These are phyloP conservation scores for Coleophoma cylindrospora DNA, from an alignment of 2,329 filamentous ascomycete genomes.

Conservation along the genomic window DNA sequence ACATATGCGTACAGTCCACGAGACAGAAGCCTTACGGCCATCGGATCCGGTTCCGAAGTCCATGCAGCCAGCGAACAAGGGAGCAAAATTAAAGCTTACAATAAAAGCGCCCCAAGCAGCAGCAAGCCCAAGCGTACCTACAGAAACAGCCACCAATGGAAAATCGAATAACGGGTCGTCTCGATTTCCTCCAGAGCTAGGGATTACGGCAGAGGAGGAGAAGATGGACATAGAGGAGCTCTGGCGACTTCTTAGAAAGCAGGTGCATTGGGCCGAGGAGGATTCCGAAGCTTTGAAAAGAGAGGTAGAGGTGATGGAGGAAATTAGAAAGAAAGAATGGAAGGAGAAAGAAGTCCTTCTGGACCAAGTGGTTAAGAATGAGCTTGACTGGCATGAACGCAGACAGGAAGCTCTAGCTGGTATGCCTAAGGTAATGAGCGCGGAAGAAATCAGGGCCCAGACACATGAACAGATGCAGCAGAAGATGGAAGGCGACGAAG, in stretches of 20 bases:
- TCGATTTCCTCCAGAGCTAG: conserved; percentile 37
- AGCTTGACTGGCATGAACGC: conserved; percentile 60
- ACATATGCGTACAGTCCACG: conserved; percentile 98
- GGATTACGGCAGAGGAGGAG: conserved; percentile 63
- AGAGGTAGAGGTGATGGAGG: conserved; percentile 64
- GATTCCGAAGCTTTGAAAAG: conserved; percentile 58
- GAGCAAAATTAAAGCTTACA: conserved; percentile 56
- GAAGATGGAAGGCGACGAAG: background rate
- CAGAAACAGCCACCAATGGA: conserved; percentile 44
- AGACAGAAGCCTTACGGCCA: conserved; percentile 87
- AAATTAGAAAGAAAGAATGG: conserved; percentile 67
- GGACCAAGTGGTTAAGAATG: conserved; percentile 64
- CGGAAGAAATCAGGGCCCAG: conserved; percentile 13
- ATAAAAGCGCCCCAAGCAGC: conserved; percentile 42
- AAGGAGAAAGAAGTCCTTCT: conserved; percentile 72
- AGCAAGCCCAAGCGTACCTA: conserved; percentile 44
- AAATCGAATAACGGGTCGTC: conserved; percentile 15
- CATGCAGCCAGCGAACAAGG: conserved; percentile 41
- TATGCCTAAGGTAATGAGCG: conserved; percentile 25
- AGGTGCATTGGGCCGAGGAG: conserved; percentile 68
- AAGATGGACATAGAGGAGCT: conserved; percentile 57
- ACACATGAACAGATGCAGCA: conserved; percentile 1
- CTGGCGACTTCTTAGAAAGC: conserved; percentile 55
- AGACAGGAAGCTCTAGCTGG: conserved; percentile 49
- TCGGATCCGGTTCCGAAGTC: conserved; percentile 70